Evolutionary conservation across 371 early-diverging fungal species (phyloP).

Genomic region (Syncephalastrum monosporum): DNA sequence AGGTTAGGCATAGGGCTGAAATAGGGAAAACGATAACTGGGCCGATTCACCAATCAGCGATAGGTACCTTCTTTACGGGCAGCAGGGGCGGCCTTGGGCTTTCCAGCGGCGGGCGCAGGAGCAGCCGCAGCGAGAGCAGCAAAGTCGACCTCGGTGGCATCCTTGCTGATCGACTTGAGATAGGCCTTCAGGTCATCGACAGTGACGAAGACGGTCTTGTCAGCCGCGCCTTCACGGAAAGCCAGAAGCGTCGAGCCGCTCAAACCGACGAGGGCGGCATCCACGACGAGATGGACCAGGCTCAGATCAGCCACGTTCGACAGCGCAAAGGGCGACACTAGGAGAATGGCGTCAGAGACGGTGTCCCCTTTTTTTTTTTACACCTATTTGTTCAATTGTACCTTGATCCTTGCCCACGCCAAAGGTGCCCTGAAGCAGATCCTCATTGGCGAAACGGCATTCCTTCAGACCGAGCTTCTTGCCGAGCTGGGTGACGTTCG

Average conservation of each 20-base stretch:
- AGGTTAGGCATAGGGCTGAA: not conserved
- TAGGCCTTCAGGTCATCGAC: slow-evolving; percentile 48
- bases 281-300: slow-evolving; percentile 60
- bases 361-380: not conserved
- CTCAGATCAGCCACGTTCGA: slow-evolving; percentile 49
- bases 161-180: slow-evolving; percentile 36
- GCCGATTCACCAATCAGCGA: slow-evolving; percentile 1
- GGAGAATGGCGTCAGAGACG: not conserved
- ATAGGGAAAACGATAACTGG: not conserved
- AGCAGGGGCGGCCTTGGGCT: slow-evolving; percentile 21
- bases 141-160: slow-evolving; percentile 45
- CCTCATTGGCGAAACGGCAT: slow-evolving; percentile 67
- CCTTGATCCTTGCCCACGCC: slow-evolving; percentile 52
- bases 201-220: slow-evolving; percentile 58
- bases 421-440: slow-evolving; percentile 55
- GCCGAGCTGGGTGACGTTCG: slow-evolving; percentile 54
- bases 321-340: slow-evolving; percentile 66
- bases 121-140: slow-evolving; percentile 43
- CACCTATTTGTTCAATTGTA: slow-evolving; percentile 1
- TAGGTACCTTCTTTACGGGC: slow-evolving; percentile 39
- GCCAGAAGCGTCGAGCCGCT: slow-evolving; percentile 40
- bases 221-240: slow-evolving; percentile 60
- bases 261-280: slow-evolving; percentile 46
- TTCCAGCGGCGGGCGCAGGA: slow-evolving; percentile 29
- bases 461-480: slow-evolving; percentile 66